A percentile compares a stretch with the other conserved stretches of the same genome.
phyloP scores from a whole-genome alignment of 768 basidiomycete species.

The Porpolomopsis calyptriformis region DNA sequence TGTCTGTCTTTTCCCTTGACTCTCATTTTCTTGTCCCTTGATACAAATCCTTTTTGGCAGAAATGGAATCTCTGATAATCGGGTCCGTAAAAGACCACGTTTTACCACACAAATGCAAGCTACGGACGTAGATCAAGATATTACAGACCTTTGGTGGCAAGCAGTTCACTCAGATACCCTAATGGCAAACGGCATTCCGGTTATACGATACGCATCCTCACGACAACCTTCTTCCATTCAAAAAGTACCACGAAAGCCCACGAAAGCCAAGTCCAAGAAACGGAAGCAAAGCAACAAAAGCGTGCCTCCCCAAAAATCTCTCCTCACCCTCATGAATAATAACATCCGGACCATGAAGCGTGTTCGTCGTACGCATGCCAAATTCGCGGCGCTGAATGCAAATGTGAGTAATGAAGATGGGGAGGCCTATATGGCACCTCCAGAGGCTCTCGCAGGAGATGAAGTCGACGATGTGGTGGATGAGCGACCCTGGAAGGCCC shows the following conservation, averaged over 20 bases:
- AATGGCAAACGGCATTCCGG: constrained; percentile 54
- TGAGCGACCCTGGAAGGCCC: constrained; percentile 46
- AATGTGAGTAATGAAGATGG: constrained; percentile 20
- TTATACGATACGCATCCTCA: constrained; percentile 34
- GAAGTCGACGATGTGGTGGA: constrained; percentile 35
- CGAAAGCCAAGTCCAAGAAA: constrained; percentile 14
- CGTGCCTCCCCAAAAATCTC: constrained; percentile 18
- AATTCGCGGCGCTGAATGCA: constrained; percentile 48
- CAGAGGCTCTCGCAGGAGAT: constrained; percentile 16
- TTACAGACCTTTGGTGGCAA: constrained; percentile 64
- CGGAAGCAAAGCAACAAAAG: constrained; percentile 27
- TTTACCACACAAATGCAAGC: constrained; percentile 30
- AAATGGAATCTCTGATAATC: constrained; percentile 28
- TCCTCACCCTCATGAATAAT: constrained; percentile 62
- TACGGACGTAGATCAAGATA: constrained; percentile 32
- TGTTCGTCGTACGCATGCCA: constrained; percentile 61
- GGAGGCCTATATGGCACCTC: constrained; percentile 13
- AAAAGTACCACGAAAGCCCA: constrained; percentile 5
- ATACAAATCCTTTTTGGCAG: constrained; percentile 11
- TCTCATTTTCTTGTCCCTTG: constrained; percentile 1
- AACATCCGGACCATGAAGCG: constrained; percentile 70
- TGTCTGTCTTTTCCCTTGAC: constrained; percentile 25
- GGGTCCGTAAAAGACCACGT: constrained; percentile 56
- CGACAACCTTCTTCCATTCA: constrained; percentile 15
- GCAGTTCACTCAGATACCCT: constrained; percentile 53